phyloP scores from a whole-genome alignment of 2,329 filamentous ascomycete species.

The Aureobasidium leucospermi region DNA sequence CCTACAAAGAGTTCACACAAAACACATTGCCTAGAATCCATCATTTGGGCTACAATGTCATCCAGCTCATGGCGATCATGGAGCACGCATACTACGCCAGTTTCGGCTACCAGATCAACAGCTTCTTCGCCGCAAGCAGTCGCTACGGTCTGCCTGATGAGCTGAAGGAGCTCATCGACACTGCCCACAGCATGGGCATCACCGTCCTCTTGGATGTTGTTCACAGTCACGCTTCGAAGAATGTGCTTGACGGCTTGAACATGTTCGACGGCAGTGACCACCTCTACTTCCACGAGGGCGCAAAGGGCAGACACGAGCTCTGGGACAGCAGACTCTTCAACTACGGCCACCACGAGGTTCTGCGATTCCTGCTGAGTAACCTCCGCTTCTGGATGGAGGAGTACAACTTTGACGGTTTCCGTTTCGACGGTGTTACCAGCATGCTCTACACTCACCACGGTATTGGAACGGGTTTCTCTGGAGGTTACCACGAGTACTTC shows the following conservation, averaged over 20 bases:
- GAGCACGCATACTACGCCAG: conserved; percentile 99
- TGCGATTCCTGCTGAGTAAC: conserved; percentile 94
- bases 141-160: conserved; percentile 91
- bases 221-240: conserved; percentile 97
- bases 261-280: conserved; percentile 93
- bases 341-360: conserved; percentile 87
- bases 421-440: conserved; percentile 96
- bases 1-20: conserved; percentile 94
- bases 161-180: conserved; percentile 92
- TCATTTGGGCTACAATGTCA: conserved; percentile 87
- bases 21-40: conserved; percentile 90
- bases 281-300: conserved; percentile 87
- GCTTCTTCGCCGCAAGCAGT: conserved; percentile 95
- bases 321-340: conserved; percentile 98
- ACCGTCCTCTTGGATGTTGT: conserved; percentile 91
- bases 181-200: conserved; percentile 83
- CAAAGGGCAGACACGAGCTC: conserved; percentile 77
- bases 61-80: conserved; percentile 98
- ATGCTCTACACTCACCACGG: conserved; percentile 97
- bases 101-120: conserved; percentile 98
- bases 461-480: conserved; percentile 96
- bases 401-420: conserved; percentile 92
- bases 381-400: conserved; percentile 99
- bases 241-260: conserved; percentile 89
- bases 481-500: conserved; percentile 97